Base-by-base conservation (phyloP, 768 basidiomycete species). In the Hypholoma fasciculare region DNA sequence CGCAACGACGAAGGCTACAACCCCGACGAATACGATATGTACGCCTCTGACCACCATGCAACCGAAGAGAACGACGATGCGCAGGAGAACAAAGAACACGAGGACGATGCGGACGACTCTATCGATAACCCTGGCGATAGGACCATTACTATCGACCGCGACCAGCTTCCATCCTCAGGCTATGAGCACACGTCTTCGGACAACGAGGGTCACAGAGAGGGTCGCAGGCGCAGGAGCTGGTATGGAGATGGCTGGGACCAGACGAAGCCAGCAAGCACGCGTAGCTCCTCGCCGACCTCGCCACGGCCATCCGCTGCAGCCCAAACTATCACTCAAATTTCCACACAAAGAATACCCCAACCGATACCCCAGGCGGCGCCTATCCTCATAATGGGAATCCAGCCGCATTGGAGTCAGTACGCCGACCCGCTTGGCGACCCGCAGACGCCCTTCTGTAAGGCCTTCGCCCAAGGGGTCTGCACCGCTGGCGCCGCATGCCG, bases 341-440 rank as follows among this genome's bases (percentile, higher is more conserved):
- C 6, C 9, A 5, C 6, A 1, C 30, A 34, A 34, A 34, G 30
- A 34, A 34, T 34, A 7, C 30, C 30, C 6, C 30, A 34, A 34
- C 30, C 30, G 30, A 7, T 34, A 9, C 30, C 30, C 30, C 30
- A 34, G 30, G 30, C 30, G 30, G 30, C 30, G 6, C 30, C 30
- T 5, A 67, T 52, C 58, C 64, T 44, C 62, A 66, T 2, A 34
- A 34, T 34, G 30, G 56, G 65, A 53, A 64, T 66, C 40, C 59
- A 61, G 8, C 72, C 68, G 7, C 76, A 78, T 52, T 80, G 78
- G 78, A 74, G 71, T 30, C 72, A 78, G 56, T 78, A 76, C 53
- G 78, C 78, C 1, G 77, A 80, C 56, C 76, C 77, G 3, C 51
- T 59, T 23, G 74, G 74, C 3, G 64, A 76, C 59, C 57, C 68